phyloP scores from a whole-genome alignment of 441 rosid genomes.

The Brassica hybrid region DNA sequence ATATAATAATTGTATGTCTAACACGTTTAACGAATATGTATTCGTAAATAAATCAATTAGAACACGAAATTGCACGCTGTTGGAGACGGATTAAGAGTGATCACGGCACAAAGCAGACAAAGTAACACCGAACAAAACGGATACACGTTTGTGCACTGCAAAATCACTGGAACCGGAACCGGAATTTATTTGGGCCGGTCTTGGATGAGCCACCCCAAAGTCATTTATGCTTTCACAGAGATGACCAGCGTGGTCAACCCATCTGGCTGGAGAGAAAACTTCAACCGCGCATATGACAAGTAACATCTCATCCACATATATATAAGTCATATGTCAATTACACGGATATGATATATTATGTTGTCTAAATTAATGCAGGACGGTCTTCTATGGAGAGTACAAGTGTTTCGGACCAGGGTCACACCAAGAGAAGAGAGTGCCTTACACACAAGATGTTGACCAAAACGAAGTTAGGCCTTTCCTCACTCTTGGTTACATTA shows the following conservation, averaged over 20 bases:
- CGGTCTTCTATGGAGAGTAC: slow-evolving; percentile 60
- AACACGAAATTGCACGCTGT: slow-evolving; percentile 40
- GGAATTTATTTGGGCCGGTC: slow-evolving; percentile 65
- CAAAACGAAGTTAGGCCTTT: slow-evolving; percentile 41
- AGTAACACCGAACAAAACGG: slow-evolving; percentile 49
- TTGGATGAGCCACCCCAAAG: slow-evolving; percentile 60
- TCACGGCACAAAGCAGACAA: slow-evolving; percentile 62
- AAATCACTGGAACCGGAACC: slow-evolving; percentile 46
- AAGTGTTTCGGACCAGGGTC: slow-evolving; percentile 62
- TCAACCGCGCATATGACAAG: slow-evolving; percentile 44
- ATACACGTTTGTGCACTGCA: slow-evolving; percentile 64
- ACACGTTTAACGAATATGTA: neutral
- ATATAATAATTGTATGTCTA: too few species aligned
- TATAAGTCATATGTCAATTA: neutral
- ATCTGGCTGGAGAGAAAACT: slow-evolving; percentile 57
- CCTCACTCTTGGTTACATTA: slow-evolving; percentile 51
- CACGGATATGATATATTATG: neutral
- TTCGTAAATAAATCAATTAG: slow-evolving; percentile 27
- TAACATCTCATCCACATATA: slow-evolving; percentile 29
- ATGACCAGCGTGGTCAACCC: slow-evolving; percentile 52
- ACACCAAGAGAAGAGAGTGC: slow-evolving; percentile 35
- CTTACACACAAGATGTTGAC: slow-evolving; percentile 48
- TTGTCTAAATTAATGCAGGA: slow-evolving; percentile 37
- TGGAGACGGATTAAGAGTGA: slow-evolving; percentile 37
- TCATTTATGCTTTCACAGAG: slow-evolving; percentile 53